Evolutionary conservation across 768 basidiomycete species (phyloP), one percentile per base, ranked within the genome.

Genomic region (Boletellus ananiceps): DNA sequence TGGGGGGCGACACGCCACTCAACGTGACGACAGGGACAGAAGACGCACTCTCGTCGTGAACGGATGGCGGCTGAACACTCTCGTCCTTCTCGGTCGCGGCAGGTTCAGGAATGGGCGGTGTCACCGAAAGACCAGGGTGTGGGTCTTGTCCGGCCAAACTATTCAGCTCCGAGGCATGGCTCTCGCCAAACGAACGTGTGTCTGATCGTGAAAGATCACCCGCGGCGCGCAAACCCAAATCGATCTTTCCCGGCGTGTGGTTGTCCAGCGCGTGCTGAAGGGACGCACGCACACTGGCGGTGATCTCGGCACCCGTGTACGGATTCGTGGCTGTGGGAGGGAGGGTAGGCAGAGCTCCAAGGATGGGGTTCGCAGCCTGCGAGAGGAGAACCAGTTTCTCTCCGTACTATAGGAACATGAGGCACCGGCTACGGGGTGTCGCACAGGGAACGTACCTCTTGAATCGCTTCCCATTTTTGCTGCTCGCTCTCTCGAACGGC

Each of bases 101-200:
- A 14, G 55, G 55, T 14, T 60, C 61, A 2, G 54, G 58, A 2
- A 72, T 60, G 0, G 76, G 77, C 11, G 80, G 74, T 1, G 77
- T 73, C 35, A 74, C 19, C 3, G 76, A 68, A n/a, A 74, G 61
- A 40, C 64, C 64, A 16, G 71, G 68, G 48, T 71, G 68, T 40
- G 54, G 57, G 33, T 56, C 44, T 21, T 58, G 52, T 23, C 54
- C 58, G 5, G 56, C 68, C 44, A 89, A 81, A 56, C 71, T 74
- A 15, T 77, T 76, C 32, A 93, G 74, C 68, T 92, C 90, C 32
- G 69, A 74, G 0, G 85, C 86, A 58, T 93, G 90, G 34, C 83
- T 91, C 67, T 85, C 86, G 16, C 90, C 90, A 61, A 93, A 93
- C 66, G 86, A 89, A 49, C 79, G 79, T 0, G 86, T 87, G 59